These are phyloP conservation scores for Nothophytophthora sp. DNA, from an alignment of 352 stramenopile species.

Conservation along the genomic window DNA sequence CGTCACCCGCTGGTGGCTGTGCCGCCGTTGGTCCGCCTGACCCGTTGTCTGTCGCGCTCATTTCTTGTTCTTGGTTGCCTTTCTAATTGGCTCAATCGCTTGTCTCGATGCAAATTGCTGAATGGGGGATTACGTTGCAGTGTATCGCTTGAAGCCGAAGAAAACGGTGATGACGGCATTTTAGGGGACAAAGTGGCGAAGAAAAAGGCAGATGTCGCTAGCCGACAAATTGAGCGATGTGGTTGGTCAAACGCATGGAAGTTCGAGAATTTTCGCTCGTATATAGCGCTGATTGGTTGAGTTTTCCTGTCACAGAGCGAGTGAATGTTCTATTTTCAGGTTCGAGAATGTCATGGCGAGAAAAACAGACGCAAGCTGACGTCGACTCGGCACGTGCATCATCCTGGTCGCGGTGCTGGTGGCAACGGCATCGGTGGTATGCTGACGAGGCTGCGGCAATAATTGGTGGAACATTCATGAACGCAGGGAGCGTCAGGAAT, in stretches of 20 bases:
- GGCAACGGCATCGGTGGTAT: too few species aligned
- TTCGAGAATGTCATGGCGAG: slow-evolving; percentile 32
- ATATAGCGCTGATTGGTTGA: slow-evolving; percentile 22
- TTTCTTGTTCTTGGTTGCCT: slow-evolving; percentile 28
- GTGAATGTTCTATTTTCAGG: slow-evolving; percentile 26
- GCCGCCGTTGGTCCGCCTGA: slow-evolving; percentile 19
- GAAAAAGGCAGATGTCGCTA: slow-evolving; percentile 19
- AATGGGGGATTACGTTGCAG: slow-evolving; percentile 11
- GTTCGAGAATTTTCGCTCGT: slow-evolving; percentile 24
- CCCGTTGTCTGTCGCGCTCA: slow-evolving; percentile 14
- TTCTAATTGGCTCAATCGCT: slow-evolving; percentile 4
- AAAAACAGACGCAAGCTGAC: too few species aligned
- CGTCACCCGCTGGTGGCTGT: slow-evolving; percentile 2
- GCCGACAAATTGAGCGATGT: too few species aligned
- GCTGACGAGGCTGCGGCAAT: too few species aligned
- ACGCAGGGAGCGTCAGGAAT: too few species aligned
- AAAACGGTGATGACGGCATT: slow-evolving; percentile 23
- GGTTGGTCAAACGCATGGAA: slow-evolving; percentile 10
- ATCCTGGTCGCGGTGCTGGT: too few species aligned
- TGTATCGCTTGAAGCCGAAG: too few species aligned
- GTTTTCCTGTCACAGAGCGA: background rate
- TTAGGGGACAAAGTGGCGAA: background rate
- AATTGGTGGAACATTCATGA: slow-evolving; percentile 40
- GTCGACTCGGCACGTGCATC: too few species aligned
- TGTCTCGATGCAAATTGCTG: slow-evolving; percentile 23